A percentile compares a stretch with the other conserved stretches of the same genome.
These are phyloP conservation scores for Chrysosphaeria jannelii DNA, from an alignment of 2,329 filamentous ascomycete species.

Conservation along the genomic window DNA sequence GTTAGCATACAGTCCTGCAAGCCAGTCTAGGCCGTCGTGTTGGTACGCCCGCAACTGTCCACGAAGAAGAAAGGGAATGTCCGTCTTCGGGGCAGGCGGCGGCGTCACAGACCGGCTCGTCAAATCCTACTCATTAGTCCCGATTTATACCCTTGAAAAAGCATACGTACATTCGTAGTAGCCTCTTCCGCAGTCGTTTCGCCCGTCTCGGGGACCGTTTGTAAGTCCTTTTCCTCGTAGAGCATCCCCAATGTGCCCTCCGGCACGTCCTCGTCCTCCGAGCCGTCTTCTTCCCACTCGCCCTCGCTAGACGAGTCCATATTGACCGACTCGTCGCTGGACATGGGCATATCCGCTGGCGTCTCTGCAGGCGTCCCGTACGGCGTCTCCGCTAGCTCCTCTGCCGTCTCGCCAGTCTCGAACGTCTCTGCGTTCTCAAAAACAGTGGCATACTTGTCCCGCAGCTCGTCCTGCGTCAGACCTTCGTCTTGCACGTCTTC, in stretches of 20 bases:
- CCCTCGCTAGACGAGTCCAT: conserved; percentile 28
- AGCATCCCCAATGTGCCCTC: conserved; percentile 21
- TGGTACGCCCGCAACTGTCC: conserved; percentile 87
- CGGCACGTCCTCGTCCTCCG: conserved; percentile 13
- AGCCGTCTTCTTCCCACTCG: conserved; percentile 9
- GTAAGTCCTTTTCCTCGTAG: conserved; percentile 26
- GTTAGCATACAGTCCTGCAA: conserved; percentile 72
- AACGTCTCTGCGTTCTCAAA: conserved; percentile 13
- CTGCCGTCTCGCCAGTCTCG: not conserved
- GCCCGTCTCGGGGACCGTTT: conserved; percentile 11
- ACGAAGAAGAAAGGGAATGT: conserved; percentile 55
- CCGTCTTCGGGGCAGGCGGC: conserved; percentile 20
- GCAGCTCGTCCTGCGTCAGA: conserved; percentile 37
- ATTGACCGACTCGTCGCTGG: conserved; percentile 31
- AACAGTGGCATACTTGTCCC: conserved; percentile 35
- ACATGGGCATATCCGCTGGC: conserved; percentile 8
- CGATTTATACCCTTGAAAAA: conserved; percentile 1
- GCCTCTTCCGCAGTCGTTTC: not conserved
- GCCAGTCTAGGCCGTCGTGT: conserved; percentile 89
- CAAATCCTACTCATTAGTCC: not conserved
- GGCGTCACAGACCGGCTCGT: conserved; percentile 9
- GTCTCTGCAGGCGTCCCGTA: conserved; percentile 1
- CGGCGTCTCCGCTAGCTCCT: conserved; percentile 2
- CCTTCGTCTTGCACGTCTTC: conserved; percentile 23
- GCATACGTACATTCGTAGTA: too few species aligned